These are phyloP conservation scores for Quercus glauca DNA, from an alignment of 306 rosid genomes.

Conservation along the genomic window DNA sequence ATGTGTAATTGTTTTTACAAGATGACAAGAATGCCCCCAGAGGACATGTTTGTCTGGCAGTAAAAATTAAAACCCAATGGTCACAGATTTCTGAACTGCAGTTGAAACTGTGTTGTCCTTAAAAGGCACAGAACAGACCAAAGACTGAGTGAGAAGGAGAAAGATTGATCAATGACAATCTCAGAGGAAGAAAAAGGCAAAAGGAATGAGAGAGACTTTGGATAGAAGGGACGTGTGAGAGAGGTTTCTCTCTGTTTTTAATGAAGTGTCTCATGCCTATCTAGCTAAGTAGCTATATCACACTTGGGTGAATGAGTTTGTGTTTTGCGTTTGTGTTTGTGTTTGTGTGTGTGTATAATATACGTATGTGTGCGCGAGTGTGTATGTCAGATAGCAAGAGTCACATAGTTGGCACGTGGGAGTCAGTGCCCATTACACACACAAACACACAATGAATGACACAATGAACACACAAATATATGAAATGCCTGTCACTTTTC, in stretches of 20 bases:
- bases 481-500: not conserved
- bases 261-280: conserved; percentile 31
- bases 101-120: conserved; percentile 36
- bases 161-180: conserved; percentile 45
- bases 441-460: not conserved
- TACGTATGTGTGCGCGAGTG: not conserved
- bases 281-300: not conserved
- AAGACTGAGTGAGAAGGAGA: not conserved
- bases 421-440: conserved; percentile 45
- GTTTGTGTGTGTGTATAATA: no score
- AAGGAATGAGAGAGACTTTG: conserved; percentile 63
- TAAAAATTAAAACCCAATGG: conserved; percentile 15
- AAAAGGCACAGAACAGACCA: not conserved
- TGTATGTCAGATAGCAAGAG: conserved; percentile 4
- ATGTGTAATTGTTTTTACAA: not conserved
- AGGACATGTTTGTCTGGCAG: not conserved
- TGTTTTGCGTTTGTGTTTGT: no score
- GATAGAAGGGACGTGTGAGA: conserved; percentile 33
- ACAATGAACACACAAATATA: not conserved
- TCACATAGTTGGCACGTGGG: conserved; percentile 35
- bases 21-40: not conserved
- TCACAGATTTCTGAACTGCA: conserved; percentile 38
- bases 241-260: conserved; percentile 8
- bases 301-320: no score
- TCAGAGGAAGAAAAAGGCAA: conserved; percentile 47